phyloP scores from a whole-genome alignment of 2,329 filamentous ascomycete genomes.

The Colletotrichum endophyticum region DNA sequence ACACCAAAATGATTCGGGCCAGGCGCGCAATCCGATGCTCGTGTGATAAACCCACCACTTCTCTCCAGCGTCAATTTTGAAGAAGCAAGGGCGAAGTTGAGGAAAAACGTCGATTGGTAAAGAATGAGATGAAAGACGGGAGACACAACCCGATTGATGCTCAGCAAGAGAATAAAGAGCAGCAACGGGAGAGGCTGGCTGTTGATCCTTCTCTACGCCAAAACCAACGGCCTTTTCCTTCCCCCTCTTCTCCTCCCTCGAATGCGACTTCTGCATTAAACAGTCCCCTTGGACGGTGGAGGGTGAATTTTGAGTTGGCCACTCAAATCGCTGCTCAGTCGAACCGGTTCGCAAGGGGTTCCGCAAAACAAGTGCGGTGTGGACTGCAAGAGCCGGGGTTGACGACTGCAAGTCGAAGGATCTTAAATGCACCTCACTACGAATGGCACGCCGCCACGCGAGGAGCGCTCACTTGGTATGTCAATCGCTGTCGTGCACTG shows the following conservation, averaged over 20 bases:
- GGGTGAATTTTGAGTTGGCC: background rate
- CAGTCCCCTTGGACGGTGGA: background rate
- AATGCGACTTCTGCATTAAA: background rate
- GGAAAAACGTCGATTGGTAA: background rate
- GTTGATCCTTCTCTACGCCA: background rate
- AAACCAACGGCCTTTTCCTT: background rate
- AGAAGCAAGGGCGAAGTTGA: background rate
- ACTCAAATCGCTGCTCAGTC: background rate
- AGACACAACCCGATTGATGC: background rate
- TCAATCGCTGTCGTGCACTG: background rate
- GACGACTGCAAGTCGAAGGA: background rate
- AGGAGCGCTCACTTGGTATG: background rate
- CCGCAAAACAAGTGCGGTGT: conserved; percentile 14
- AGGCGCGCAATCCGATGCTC: background rate
- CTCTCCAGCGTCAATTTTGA: background rate
- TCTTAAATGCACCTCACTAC: background rate
- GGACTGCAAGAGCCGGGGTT: background rate
- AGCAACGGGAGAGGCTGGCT: background rate
- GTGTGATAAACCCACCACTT: background rate
- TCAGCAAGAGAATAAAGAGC: background rate
- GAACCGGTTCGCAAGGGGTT: conserved; percentile 1
- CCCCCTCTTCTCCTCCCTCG: background rate
- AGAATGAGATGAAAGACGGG: background rate
- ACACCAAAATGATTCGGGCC: background rate
- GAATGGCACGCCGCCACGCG: background rate